Evolutionary conservation across 2,329 filamentous ascomycete species (phyloP), one percentile per base, ranked within the genome.

Genomic region (Penicillium sp.): DNA sequence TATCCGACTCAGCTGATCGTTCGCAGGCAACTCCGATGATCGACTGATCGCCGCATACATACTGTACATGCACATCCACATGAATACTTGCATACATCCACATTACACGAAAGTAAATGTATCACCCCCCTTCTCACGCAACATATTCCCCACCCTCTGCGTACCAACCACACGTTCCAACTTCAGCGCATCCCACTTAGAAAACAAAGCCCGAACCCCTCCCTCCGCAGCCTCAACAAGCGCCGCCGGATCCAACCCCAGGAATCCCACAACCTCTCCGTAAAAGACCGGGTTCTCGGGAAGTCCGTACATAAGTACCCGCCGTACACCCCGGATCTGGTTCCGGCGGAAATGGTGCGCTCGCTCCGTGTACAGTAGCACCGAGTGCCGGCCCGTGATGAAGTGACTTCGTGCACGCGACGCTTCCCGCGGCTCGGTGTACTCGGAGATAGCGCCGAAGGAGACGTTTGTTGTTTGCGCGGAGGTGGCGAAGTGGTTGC

Each of bases 281-380:
- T 72, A 78, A 51, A 79, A 79, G 6, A 64, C 69, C 21, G 89
- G 88, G 68, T 97, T 96, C 63, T 97, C 93, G 0, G 94, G 94
- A 26, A 97, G 72, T 1, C 87, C 89, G 69, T 97, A 97, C 79
- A 96, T 88, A 45, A 97, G 81, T n/a, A 97, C 83, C 33, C 86
- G 81, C 70, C 86, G 87, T 12, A 94, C 91, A 18, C 94, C 94
- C 29, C 85, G 83, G 47, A 99, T 80, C 60, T 84, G 83, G 67
- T 94, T 91, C n/a, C 94, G 83, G 43, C 91, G 85, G 79, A 97
- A 97, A 73, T 99, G 94, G 73, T 99, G 94, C n/a, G 92, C 90
- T 52, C 94, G 86, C 70, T 96, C 93, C 2, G 92, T 95, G 75
- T 97, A 99, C 13, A 99, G 78, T 32, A 99, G 75, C 15, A 97